Evolutionary conservation across 805 yeast species (phyloP).

Genomic region (Hanseniaspora lindneri): DNA sequence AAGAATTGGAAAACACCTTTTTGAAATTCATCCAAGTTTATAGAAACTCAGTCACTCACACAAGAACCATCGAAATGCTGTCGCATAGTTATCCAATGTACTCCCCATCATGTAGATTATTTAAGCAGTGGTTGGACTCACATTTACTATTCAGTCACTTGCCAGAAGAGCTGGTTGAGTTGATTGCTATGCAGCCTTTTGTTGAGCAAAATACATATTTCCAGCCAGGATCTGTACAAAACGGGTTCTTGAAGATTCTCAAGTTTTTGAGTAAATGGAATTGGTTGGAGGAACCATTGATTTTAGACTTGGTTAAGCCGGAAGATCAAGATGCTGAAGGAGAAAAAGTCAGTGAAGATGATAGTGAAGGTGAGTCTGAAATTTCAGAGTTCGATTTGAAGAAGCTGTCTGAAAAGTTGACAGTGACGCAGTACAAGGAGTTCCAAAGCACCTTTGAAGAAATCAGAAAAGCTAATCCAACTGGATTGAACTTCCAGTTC

Average conservation of each 20-base stretch:
- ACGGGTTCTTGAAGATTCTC: constrained; percentile 69
- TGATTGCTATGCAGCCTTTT: constrained; percentile 71
- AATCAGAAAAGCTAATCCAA: constrained; percentile 68
- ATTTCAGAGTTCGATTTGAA: constrained; percentile 29
- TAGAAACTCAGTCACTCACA: constrained; percentile 61
- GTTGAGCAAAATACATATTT: constrained; percentile 79
- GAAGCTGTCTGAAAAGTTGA: constrained; percentile 48
- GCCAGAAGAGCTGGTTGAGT: constrained; percentile 67
- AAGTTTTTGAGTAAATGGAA: constrained; percentile 74
- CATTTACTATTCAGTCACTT: constrained; percentile 66
- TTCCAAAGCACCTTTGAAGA: constrained; percentile 54
- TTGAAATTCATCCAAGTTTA: constrained; percentile 53
- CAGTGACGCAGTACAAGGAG: constrained; percentile 48
- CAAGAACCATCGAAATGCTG: constrained; percentile 61
- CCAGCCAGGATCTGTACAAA: constrained; percentile 63
- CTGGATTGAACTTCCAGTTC: constrained; percentile 63
- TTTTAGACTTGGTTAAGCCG: constrained; percentile 60
- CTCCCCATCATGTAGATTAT: constrained; percentile 69
- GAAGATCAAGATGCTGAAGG: constrained; percentile 18
- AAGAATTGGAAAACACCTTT: constrained; percentile 48
- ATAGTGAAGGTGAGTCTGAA: constrained; percentile 27
- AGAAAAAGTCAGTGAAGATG: constrained; percentile 27
- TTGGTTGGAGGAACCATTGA: constrained; percentile 81
- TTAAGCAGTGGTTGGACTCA: constrained; percentile 81
- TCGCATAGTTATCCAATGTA: constrained; percentile 60